Percentiles rank a stretch among this genome's conserved stretches.
phyloP scores from a whole-genome alignment of 768 basidiomycete genomes.

The Daedaleopsis sinensis region DNA sequence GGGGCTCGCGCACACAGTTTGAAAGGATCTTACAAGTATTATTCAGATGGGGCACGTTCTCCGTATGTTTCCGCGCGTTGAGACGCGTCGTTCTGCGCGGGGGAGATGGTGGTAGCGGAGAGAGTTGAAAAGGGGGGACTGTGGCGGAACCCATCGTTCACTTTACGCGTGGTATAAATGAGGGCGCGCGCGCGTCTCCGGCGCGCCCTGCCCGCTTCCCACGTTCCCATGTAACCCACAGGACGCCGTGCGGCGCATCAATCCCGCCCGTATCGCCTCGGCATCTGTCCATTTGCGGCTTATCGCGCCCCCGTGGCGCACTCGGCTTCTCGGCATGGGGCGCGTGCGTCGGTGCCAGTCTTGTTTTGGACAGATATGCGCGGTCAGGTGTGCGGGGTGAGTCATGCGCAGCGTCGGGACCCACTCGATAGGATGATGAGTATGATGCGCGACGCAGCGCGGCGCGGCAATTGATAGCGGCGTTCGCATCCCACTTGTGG shows the following conservation, averaged over 20 bases:
- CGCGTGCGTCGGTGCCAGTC: conserved; percentile 1
- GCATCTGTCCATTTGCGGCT: neutral
- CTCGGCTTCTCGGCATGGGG: neutral
- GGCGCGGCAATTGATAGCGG: too few relatives aligned
- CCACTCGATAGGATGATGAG: neutral
- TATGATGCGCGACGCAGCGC: too few relatives aligned
- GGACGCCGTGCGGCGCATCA: neutral
- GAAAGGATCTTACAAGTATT: too few relatives aligned
- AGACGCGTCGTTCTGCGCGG: too few relatives aligned
- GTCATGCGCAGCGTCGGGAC: neutral
- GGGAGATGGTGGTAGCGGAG: neutral
- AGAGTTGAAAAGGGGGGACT: too few relatives aligned
- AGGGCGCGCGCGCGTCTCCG: neutral
- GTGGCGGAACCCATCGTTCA: neutral
- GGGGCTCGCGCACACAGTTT: too few relatives aligned
- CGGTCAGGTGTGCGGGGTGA: too few relatives aligned
- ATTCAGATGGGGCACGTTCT: too few relatives aligned
- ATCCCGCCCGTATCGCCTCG: neutral
- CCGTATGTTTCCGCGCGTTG: too few relatives aligned
- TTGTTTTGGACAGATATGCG: too few relatives aligned
- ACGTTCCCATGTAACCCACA: neutral
- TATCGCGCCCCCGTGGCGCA: neutral
- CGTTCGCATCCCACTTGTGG: too few relatives aligned
- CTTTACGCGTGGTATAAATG: neutral
- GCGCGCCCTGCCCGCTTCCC: neutral